Percentiles rank a stretch among this genome's conserved stretches.
phyloP scores from a whole-genome alignment of 495 filamentous ascomycete genomes.

The Lasiosphaeriaceae sp. region DNA sequence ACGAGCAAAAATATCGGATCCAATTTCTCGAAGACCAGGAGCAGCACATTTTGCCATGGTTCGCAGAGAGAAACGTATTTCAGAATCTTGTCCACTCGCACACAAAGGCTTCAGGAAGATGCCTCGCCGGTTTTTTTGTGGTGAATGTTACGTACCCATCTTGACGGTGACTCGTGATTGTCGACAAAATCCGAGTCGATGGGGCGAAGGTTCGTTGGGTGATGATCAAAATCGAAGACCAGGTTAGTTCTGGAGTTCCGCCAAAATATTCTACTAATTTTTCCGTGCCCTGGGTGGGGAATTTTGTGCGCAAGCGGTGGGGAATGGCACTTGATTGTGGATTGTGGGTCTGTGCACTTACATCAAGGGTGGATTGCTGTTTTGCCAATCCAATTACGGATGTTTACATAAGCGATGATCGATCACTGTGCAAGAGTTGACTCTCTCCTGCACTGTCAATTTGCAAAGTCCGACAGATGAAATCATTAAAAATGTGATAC shows the following conservation, averaged over 20 bases:
- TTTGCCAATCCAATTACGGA: no score
- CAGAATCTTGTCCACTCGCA: conserved; percentile 41
- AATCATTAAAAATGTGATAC: no score
- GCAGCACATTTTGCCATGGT: conserved; percentile 25
- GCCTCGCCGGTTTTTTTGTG: conserved; percentile 14
- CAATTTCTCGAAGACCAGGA: background rate
- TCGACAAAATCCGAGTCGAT: conserved; percentile 35
- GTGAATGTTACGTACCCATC: conserved; percentile 46
- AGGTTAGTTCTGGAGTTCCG: conserved; percentile 10
- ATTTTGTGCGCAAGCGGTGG: conserved; percentile 41
- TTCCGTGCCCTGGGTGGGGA: conserved; percentile 12
- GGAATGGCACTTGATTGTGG: conserved; percentile 30
- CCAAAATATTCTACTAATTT: conserved; percentile 15
- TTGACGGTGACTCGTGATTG: conserved; percentile 41
- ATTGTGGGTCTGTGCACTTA: no score
- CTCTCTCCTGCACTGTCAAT: no score
- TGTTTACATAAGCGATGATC: no score
- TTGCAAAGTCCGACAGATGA: no score
- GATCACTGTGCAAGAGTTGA: no score
- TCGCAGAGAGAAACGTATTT: conserved; percentile 34
- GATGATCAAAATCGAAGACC: conserved; percentile 23
- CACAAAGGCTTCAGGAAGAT: conserved; percentile 35
- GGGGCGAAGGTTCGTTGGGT: conserved; percentile 31
- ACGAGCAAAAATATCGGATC: no score
- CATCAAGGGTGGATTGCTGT: no score